These are phyloP conservation scores for Globisporangium splendens DNA, from an alignment of 352 stramenopile genomes.

Conservation along the genomic window DNA sequence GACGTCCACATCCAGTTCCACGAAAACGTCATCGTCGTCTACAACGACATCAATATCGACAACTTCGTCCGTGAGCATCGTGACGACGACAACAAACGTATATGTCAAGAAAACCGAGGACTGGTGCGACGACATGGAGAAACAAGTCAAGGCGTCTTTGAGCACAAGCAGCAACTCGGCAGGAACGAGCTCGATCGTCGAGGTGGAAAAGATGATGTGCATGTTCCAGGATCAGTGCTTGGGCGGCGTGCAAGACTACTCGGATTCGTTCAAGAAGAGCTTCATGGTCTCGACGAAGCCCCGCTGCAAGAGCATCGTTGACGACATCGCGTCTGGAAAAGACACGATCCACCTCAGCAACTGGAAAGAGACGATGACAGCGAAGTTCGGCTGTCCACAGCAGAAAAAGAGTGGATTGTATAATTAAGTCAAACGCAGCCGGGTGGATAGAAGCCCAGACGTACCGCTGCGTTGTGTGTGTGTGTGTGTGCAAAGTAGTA, in stretches of 20 bases:
- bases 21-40: background rate
- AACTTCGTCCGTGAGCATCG: constrained; percentile 5
- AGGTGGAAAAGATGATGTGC: constrained; percentile 47
- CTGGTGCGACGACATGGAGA: constrained; percentile 9
- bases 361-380: constrained; percentile 34
- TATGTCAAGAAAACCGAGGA: constrained; percentile 8
- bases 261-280: constrained; percentile 32
- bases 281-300: constrained; percentile 26
- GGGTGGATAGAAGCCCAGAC: too few species aligned
- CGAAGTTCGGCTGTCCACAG: constrained; percentile 32
- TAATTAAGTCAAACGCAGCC: too few species aligned
- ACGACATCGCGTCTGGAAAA: constrained; percentile 33
- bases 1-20: background rate
- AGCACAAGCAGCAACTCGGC: background rate
- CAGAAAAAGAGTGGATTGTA: too few species aligned
- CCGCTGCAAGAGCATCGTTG: constrained; percentile 36
- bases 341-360: constrained; percentile 18
- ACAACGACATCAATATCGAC: background rate
- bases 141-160: background rate
- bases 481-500: too few species aligned
- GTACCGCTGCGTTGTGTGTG: too few species aligned
- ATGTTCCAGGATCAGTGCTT: constrained; percentile 48
- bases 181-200: constrained; percentile 17
- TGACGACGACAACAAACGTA: constrained; percentile 1
- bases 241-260: constrained; percentile 32